A percentile compares a stretch with the other conserved stretches of the same genome.
Conservation (phyloP, 2,329 filamentous ascomycete genomes). For the Diaporthe vexans region DNA sequence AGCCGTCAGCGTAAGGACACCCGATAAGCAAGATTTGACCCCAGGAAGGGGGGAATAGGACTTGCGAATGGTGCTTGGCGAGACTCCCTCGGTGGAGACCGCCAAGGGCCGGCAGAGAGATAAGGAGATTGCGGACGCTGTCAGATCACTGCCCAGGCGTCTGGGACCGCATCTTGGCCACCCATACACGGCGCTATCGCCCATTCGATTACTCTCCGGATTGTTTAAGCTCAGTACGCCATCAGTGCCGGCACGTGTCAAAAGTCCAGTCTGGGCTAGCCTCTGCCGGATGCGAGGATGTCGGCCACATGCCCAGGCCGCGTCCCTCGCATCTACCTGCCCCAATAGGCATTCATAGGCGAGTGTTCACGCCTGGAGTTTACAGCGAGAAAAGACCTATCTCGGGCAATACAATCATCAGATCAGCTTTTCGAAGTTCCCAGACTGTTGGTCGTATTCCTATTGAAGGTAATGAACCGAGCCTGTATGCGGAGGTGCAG, state of each 20-base stretch:
- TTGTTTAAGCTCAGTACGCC: constrained; percentile 19
- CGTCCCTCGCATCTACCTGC: constrained; percentile 26
- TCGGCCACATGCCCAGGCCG: constrained; percentile 13
- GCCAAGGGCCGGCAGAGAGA: constrained; percentile 33
- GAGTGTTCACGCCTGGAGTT: neutral
- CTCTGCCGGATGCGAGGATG: constrained; percentile 15
- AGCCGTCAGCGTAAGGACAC: constrained; percentile 14
- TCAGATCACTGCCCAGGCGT: constrained; percentile 15
- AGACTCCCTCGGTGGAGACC: constrained; percentile 16
- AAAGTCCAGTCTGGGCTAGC: constrained; percentile 12
- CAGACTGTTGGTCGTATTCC: neutral
- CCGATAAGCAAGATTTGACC: constrained; percentile 32
- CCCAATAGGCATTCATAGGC: constrained; percentile 20
- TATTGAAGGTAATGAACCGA: neutral
- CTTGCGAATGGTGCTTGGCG: constrained; percentile 26
- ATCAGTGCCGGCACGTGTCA: neutral
- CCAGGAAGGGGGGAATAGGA: constrained; percentile 13
- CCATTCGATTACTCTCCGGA: constrained; percentile 24
- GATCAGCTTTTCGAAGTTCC: neutral
- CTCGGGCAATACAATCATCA: neutral
- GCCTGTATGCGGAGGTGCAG: too few relatives aligned
- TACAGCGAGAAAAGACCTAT: constrained; percentile 17
- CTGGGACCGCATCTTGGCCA: constrained; percentile 6
- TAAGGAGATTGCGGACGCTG: constrained; percentile 21
- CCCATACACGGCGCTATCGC: constrained; percentile 25